These are phyloP conservation scores for Diplodia corticola DNA, from an alignment of 2,329 filamentous ascomycete species.

Conservation along the genomic window DNA sequence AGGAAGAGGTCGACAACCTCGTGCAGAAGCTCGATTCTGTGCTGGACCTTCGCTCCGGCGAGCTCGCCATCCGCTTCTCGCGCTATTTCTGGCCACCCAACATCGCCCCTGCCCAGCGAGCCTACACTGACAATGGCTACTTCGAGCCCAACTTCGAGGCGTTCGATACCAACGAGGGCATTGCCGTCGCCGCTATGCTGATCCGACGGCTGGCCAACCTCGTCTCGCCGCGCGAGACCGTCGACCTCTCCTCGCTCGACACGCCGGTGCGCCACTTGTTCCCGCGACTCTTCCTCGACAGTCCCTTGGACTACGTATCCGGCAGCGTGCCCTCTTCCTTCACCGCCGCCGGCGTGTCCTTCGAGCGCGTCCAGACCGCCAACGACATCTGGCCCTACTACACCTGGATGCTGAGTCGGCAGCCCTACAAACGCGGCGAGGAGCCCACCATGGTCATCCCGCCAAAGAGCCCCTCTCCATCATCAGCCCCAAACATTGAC, in stretches of 20 bases:
- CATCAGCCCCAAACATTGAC: neutral
- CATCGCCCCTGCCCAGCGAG: too few species aligned
- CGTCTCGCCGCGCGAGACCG: slow-evolving; percentile 49
- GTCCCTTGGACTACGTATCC: neutral
- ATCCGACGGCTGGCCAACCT: slow-evolving; percentile 52
- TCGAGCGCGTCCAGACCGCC: slow-evolving; percentile 24
- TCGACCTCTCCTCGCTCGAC: slow-evolving; percentile 47
- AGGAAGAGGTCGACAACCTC: slow-evolving; percentile 56
- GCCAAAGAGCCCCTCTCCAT: neutral
- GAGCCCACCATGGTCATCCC: slow-evolving; percentile 8
- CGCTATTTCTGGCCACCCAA: slow-evolving; percentile 28
- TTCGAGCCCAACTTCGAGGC: slow-evolving; percentile 25
- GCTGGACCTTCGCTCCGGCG: slow-evolving; percentile 41
- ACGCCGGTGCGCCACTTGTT: slow-evolving; percentile 46
- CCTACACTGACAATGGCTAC: slow-evolving; percentile 24
- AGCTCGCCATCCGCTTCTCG: slow-evolving; percentile 35
- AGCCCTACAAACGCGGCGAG: slow-evolving; percentile 13
- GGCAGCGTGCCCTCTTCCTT: slow-evolving; percentile 26
- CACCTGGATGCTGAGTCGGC: slow-evolving; percentile 22
- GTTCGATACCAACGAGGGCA: slow-evolving; percentile 1
- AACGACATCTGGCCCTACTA: slow-evolving; percentile 24
- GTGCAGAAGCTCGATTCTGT: slow-evolving; percentile 49
- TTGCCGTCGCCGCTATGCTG: slow-evolving; percentile 42
- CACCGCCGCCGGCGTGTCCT: slow-evolving; percentile 30
- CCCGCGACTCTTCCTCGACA: slow-evolving; percentile 29